A percentile compares a stretch with the other conserved stretches of the same genome.
Evolutionary conservation across 129 eudicot genomes (phyloP).

Genomic region (Daucus carota): DNA sequence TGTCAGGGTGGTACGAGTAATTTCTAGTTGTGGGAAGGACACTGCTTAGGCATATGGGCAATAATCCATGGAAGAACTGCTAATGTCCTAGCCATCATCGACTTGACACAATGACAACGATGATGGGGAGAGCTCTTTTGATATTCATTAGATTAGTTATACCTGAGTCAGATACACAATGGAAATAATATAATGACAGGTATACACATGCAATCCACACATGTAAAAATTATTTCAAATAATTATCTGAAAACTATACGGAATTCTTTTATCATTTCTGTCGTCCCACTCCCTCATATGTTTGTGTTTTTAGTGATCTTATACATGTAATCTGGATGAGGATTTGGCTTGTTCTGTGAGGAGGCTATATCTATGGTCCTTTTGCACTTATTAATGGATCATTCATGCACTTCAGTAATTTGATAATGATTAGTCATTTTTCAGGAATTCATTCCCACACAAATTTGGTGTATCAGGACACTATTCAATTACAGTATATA

Average conservation of each 20-base stretch:
- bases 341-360: neutral
- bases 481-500: neutral
- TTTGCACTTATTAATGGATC: neutral
- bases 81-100: neutral
- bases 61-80: neutral
- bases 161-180: neutral
- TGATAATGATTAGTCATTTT: neutral
- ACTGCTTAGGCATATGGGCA: neutral
- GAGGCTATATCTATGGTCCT: neutral
- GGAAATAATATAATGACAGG: conserved; percentile 13
- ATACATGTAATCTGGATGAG: neutral
- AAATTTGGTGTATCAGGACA: neutral
- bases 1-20: neutral
- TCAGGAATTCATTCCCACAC: neutral
- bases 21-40: neutral
- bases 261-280: conserved; percentile 9
- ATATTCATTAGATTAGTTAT: conserved; percentile 2
- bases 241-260: neutral
- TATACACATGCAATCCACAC: conserved; percentile 5
- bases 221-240: neutral
- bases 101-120: neutral
- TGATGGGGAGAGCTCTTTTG: conserved; percentile 4
- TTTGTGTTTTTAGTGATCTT: neutral
- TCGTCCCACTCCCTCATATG: neutral
- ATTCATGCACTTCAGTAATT: neutral